Evolutionary conservation across 306 rosid species (phyloP).

Genomic region (Adenanthera pavonina): DNA sequence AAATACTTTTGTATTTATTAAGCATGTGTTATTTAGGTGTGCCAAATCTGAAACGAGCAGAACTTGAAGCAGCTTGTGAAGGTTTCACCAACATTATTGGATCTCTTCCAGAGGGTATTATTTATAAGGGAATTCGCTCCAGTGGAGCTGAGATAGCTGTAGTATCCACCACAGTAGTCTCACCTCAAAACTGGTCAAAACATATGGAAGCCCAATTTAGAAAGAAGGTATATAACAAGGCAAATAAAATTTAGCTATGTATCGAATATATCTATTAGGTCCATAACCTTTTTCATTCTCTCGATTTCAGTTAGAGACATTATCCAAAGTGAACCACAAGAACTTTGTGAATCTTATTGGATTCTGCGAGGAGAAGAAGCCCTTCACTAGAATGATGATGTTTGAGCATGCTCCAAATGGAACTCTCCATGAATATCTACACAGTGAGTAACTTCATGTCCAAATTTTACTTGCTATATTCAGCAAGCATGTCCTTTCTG

Average conservation of each 20-base stretch:
- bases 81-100: conserved; percentile 93
- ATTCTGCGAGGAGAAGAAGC: conserved; percentile 79
- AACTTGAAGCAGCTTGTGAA: conserved; percentile 88
- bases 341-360: conserved; percentile 88
- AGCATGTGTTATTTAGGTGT: conserved; percentile 65
- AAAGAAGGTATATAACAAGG: conserved; percentile 59
- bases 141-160: conserved; percentile 97
- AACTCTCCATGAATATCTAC: conserved; percentile 88
- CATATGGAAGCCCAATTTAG: conserved; percentile 67
- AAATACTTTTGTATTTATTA: conserved; percentile 2
- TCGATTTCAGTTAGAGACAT: conserved; percentile 62
- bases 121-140: conserved; percentile 91
- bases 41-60: conserved; percentile 82
- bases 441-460: conserved; percentile 60
- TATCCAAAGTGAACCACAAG: conserved; percentile 87
- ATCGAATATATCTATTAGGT: not conserved
- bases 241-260: not conserved
- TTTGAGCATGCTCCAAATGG: conserved; percentile 98
- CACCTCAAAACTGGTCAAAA: conserved; percentile 73
- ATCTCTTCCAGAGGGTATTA: conserved; percentile 56
- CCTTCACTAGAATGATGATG: conserved; percentile 94
- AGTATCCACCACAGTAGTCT: conserved; percentile 55
- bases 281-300: conserved; percentile 1
- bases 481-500: too few relatives aligned
- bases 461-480: conserved; percentile 1